Conservation (phyloP, 352 stramenopile genomes). For the Phytophthora europaea region DNA sequence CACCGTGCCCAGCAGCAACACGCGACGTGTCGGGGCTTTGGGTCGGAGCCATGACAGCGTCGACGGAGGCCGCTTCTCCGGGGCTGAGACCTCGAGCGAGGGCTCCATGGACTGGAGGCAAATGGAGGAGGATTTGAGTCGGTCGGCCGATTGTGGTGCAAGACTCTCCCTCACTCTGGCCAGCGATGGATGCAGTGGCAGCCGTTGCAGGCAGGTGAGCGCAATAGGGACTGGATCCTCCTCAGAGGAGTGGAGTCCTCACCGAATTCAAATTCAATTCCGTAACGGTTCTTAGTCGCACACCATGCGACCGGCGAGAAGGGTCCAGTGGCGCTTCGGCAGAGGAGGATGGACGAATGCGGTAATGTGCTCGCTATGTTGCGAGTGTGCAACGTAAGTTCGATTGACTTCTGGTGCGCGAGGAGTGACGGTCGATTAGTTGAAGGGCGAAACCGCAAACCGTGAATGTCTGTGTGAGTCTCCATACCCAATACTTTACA, state of each 20-base stretch:
- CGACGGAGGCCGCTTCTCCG: background rate
- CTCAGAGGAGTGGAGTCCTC: too few relatives aligned
- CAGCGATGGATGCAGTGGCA: background rate
- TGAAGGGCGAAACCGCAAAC: background rate
- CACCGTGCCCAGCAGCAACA: slow-evolving; percentile 17
- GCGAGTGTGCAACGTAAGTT: too few relatives aligned
- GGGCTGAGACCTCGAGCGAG: background rate
- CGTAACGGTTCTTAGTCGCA: background rate
- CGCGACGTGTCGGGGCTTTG: slow-evolving; percentile 2
- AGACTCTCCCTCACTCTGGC: background rate
- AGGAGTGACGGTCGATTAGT: background rate
- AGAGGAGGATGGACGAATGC: background rate
- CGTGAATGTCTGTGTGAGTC: too few relatives aligned
- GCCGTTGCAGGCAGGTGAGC: background rate
- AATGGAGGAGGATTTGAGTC: background rate
- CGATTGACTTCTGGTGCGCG: background rate
- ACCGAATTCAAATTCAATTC: background rate
- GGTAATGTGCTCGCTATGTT: background rate
- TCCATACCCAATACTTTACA: too few relatives aligned
- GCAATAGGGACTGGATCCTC: background rate
- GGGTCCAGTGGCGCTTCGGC: background rate
- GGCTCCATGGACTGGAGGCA: background rate
- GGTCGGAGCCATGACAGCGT: background rate
- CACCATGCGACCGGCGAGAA: background rate
- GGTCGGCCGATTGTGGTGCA: background rate